These are phyloP conservation scores for Areca catechu DNA, from an alignment of 176 grass and related monocot genomes.

Conservation along the genomic window DNA sequence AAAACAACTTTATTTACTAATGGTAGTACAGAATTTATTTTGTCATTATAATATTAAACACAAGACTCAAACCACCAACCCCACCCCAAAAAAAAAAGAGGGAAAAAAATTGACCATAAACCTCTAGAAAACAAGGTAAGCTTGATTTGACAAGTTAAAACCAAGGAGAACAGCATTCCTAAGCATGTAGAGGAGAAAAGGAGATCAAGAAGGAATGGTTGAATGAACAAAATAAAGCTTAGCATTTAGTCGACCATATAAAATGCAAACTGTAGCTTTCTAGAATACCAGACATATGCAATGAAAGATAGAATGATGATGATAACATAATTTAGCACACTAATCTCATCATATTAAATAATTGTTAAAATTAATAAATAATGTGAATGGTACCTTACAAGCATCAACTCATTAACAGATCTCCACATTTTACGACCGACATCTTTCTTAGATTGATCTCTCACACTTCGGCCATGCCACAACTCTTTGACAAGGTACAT, in stretches of 20 bases:
- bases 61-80: too few relatives aligned
- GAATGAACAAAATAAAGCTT: too few relatives aligned
- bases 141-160: background rate
- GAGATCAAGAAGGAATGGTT: too few relatives aligned
- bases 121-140: background rate
- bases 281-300: too few relatives aligned
- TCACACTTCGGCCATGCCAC: conserved; percentile 88
- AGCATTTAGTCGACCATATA: too few relatives aligned
- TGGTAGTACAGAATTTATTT: too few relatives aligned
- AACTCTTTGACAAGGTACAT: conserved; percentile 95
- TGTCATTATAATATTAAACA: too few relatives aligned
- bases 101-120: background rate
- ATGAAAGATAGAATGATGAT: too few relatives aligned
- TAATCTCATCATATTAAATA: background rate
- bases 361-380: background rate
- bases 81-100: background rate
- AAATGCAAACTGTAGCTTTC: too few relatives aligned
- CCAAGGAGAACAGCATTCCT: too few relatives aligned
- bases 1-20: too few relatives aligned
- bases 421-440: conserved; percentile 87
- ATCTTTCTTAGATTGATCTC: conserved; percentile 71
- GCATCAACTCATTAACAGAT: conserved; percentile 89
- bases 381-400: conserved; percentile 53
- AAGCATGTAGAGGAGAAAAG: too few relatives aligned
- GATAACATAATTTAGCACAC: background rate